Percentiles rank a stretch among this genome's conserved stretches.
Evolutionary conservation across 2,329 filamentous ascomycete genomes (phyloP).

Genomic region (Aspergillus quadrilineatus): DNA sequence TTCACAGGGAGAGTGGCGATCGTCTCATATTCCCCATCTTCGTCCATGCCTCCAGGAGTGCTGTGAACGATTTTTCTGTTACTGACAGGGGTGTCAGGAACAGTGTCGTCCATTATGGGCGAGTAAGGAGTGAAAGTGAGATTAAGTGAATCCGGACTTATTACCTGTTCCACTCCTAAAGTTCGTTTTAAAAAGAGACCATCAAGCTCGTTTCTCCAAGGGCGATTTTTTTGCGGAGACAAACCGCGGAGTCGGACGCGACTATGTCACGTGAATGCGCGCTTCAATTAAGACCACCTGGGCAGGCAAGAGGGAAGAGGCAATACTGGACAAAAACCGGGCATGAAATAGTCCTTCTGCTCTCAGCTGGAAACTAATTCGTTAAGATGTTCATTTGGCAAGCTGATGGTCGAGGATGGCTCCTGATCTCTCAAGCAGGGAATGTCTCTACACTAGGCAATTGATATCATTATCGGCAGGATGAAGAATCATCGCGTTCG

Average conservation of each 20-base stretch:
- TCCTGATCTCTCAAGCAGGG: too few species aligned
- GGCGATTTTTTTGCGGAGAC: constrained; percentile 17
- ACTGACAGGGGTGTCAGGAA: constrained; percentile 42
- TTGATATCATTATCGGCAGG: too few species aligned
- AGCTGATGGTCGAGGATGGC: too few species aligned
- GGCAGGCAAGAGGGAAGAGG: too few species aligned
- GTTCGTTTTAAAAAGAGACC: background rate
- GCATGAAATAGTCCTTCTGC: too few species aligned
- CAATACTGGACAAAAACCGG: too few species aligned
- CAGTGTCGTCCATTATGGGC: constrained; percentile 38
- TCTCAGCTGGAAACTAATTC: too few species aligned
- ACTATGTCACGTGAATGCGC: constrained; percentile 23
- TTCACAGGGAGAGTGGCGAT: constrained; percentile 49
- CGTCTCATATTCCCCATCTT: constrained; percentile 48
- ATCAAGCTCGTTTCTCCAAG: background rate
- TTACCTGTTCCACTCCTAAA: background rate
- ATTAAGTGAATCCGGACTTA: background rate
- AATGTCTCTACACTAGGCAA: too few species aligned
- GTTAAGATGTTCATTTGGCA: too few species aligned
- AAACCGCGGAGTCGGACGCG: constrained; percentile 20
- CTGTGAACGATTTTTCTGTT: constrained; percentile 34
- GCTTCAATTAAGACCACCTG: constrained; percentile 22
- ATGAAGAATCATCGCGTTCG: too few species aligned
- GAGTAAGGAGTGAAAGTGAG: background rate
- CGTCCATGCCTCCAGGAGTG: constrained; percentile 22